Evolutionary conservation across 2,329 filamentous ascomycete species (phyloP).

Genomic region (Thelonectria blattea): DNA sequence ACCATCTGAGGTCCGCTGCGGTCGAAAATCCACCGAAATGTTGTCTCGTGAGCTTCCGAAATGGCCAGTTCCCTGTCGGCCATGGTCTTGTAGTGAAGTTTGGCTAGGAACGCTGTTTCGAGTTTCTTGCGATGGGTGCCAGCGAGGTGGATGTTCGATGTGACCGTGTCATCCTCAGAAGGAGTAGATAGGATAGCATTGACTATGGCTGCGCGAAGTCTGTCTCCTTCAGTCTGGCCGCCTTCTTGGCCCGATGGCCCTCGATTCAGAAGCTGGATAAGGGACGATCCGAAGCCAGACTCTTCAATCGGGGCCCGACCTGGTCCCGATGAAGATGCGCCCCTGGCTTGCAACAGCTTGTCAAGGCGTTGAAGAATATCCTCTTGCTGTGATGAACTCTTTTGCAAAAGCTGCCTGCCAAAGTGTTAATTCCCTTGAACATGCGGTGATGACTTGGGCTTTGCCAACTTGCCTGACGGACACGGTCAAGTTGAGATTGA

Average conservation of each 20-base stretch:
- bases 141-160: neutral
- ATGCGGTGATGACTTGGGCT: neutral
- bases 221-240: neutral
- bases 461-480: neutral
- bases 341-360: neutral
- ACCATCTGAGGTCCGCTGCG: neutral
- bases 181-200: neutral
- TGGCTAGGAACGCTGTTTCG: neutral
- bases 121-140: neutral
- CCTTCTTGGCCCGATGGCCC: too few relatives aligned
- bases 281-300: neutral
- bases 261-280: neutral
- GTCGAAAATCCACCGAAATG: neutral
- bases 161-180: neutral
- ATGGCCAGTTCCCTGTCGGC: neutral
- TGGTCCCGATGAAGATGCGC: too few relatives aligned
- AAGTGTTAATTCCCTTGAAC: neutral
- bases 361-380: neutral
- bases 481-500: neutral
- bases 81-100: neutral
- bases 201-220: neutral
- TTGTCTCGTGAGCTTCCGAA: neutral
- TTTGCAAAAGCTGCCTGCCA: neutral
- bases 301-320: too few relatives aligned
- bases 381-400: neutral